Evolutionary conservation across 2,329 filamentous ascomycete species (phyloP).

Genomic region (Rhinocladiella mackenziei): DNA sequence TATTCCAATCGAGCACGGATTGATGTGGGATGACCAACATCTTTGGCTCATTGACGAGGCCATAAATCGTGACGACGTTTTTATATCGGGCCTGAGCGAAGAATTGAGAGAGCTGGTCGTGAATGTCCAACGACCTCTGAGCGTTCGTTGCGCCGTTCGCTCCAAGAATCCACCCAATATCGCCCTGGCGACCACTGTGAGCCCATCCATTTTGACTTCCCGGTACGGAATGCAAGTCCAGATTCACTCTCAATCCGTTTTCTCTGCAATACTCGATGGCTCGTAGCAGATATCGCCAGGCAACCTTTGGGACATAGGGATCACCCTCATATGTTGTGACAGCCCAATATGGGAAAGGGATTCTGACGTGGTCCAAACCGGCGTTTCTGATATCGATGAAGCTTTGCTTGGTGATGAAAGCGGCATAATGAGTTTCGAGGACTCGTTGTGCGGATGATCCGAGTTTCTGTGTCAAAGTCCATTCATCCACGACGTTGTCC

Average conservation of each 20-base stretch:
- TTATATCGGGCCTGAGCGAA: conserved; percentile 91
- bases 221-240: conserved; percentile 87
- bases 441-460: conserved; percentile 60
- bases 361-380: conserved; percentile 93
- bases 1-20: conserved; percentile 75
- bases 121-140: conserved; percentile 78
- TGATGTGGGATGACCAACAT: conserved; percentile 66
- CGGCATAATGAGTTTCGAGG: conserved; percentile 82
- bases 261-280: conserved; percentile 92
- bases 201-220: conserved; percentile 98
- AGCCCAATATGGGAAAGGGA: conserved; percentile 94
- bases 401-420: conserved; percentile 78
- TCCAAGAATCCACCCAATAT: conserved; percentile 87
- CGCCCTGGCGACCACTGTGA: conserved; percentile 78
- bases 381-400: conserved; percentile 81
- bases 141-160: conserved; percentile 73
- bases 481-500: conserved; percentile 79
- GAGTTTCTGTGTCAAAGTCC: conserved; percentile 68
- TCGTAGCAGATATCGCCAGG: conserved; percentile 89
- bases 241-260: conserved; percentile 84
- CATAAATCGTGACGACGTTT: conserved; percentile 89
- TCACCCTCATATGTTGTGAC: conserved; percentile 79
- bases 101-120: conserved; percentile 82
- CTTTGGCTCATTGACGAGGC: conserved; percentile 87
- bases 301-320: conserved; percentile 78